Conservation (phyloP, 2,329 filamentous ascomycete genomes). For the Pseudophaeomoniella oleicola region DNA sequence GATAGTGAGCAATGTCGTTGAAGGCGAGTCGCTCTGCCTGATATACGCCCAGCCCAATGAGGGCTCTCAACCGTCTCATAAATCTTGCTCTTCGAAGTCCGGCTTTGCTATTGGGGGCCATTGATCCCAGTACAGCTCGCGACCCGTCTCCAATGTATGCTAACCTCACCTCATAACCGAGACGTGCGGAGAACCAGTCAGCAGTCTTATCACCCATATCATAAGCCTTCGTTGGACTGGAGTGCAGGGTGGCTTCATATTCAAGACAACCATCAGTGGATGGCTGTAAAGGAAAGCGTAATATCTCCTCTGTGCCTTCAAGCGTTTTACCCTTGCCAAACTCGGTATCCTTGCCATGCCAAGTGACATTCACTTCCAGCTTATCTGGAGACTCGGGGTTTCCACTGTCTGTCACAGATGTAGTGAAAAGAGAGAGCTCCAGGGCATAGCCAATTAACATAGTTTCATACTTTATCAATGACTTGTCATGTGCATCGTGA, state of each 20-base stretch:
- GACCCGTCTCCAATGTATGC: conserved; percentile 3
- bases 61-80: conserved; percentile 3
- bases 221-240: conserved; percentile 3
- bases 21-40: conserved; percentile 4
- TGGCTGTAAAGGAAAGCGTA: conserved; percentile 3
- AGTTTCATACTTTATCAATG: conserved; percentile 4
- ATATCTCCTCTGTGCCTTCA: conserved; percentile 7
- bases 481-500: conserved; percentile 6
- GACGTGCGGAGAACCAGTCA: conserved; percentile 1
- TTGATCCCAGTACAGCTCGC: conserved; percentile 2
- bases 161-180: conserved; percentile 2
- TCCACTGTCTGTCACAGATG: conserved; percentile 2
- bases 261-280: background rate
- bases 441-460: conserved; percentile 10
- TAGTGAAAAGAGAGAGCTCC: conserved; percentile 1
- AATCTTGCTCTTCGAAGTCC: conserved; percentile 2
- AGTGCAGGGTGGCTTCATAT: conserved; percentile 2
- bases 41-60: background rate
- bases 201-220: conserved; percentile 3
- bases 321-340: conserved; percentile 5
- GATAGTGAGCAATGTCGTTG: conserved; percentile 4
- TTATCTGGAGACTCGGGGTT: background rate
- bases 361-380: background rate
- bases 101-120: conserved; percentile 3
- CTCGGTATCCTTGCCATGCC: background rate